Percentiles rank a stretch among this genome's conserved stretches.
Evolutionary conservation across 192 early-diverging fungal genomes (phyloP).

Genomic region (Backusella tarrabulga): DNA sequence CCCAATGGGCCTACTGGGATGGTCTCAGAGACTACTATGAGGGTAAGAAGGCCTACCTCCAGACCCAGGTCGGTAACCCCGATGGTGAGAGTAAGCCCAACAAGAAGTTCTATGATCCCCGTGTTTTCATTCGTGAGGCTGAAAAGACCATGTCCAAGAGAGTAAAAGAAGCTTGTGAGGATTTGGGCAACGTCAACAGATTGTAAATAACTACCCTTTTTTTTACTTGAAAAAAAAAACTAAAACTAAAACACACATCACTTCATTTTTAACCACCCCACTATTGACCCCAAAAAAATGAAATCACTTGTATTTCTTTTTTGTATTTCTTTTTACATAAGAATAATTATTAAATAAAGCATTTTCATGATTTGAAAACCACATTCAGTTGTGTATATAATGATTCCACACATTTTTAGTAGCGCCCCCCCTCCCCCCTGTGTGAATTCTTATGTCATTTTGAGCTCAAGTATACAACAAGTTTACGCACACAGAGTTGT

Average conservation of each 20-base stretch:
- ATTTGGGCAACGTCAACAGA: constrained; percentile 70
- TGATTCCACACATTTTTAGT: neutral
- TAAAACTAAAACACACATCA: neutral
- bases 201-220: constrained; percentile 44
- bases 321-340: neutral
- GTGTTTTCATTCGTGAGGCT: constrained; percentile 86
- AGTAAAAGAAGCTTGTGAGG: constrained; percentile 70
- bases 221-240: neutral
- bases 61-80: constrained; percentile 96
- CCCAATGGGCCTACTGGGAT: constrained; percentile 94
- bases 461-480: neutral
- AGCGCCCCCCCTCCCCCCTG: neutral
- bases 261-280: neutral
- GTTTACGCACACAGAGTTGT: neutral
- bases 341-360: neutral
- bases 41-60: constrained; percentile 83
- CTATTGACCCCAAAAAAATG: neutral
- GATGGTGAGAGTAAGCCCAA: constrained; percentile 94
- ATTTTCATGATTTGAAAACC: neutral
- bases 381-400: neutral
- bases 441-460: neutral
- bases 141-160: constrained; percentile 85
- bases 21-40: constrained; percentile 89
- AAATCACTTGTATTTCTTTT: neutral
- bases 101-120: constrained; percentile 98